Conservation (phyloP, 164 flowering plant species). For the Vitis rupestris region DNA sequence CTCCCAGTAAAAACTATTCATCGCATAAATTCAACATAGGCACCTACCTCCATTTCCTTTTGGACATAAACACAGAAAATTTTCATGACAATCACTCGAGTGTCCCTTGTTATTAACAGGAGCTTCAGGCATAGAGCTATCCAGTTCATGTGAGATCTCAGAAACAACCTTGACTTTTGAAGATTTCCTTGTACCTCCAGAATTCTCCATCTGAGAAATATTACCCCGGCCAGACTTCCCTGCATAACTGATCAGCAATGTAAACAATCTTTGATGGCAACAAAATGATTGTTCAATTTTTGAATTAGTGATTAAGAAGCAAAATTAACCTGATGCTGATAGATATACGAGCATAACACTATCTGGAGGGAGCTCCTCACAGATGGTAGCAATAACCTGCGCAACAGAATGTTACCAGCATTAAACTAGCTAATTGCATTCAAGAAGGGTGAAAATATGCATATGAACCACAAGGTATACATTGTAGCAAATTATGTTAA, state of each 20-base stretch:
- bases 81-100: slow-evolving; percentile 35
- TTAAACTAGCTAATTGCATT: background rate
- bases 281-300: background rate
- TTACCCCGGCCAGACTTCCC: slow-evolving; percentile 50
- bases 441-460: background rate
- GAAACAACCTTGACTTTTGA: slow-evolving; percentile 37
- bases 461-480: no score
- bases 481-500: no score
- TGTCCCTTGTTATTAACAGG: slow-evolving; percentile 31
- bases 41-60: slow-evolving; percentile 67
- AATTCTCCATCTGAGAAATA: slow-evolving; percentile 39
- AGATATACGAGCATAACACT: slow-evolving; percentile 74
- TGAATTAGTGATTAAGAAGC: background rate
- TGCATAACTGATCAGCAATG: slow-evolving; percentile 25
- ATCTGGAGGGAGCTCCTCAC: slow-evolving; percentile 87
- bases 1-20: background rate
- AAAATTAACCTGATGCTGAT: slow-evolving; percentile 76
- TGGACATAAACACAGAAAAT: slow-evolving; percentile 67
- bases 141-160: slow-evolving; percentile 28
- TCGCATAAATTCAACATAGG: background rate
- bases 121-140: slow-evolving; percentile 28
- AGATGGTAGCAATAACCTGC: slow-evolving; percentile 85
- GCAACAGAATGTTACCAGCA: slow-evolving; percentile 5
- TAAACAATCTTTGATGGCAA: slow-evolving; percentile 5
- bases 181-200: slow-evolving; percentile 52